Evolutionary conservation across 225 moss, liverwort and hornwort genomes (phyloP).

Genomic region (Sphagnum contortum): DNA sequence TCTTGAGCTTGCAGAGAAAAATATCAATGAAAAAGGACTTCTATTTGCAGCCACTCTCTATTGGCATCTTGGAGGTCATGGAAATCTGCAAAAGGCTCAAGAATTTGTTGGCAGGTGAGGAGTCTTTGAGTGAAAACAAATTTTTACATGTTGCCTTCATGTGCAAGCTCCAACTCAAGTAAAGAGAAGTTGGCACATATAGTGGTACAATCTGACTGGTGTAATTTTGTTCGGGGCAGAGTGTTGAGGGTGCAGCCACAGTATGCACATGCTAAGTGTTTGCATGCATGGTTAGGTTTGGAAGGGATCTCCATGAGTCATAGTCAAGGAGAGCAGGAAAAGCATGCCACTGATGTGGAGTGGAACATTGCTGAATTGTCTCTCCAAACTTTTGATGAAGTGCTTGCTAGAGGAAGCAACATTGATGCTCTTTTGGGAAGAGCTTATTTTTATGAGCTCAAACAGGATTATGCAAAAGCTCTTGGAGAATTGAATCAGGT

Average conservation of each 20-base stretch:
- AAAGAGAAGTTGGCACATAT: too few species aligned
- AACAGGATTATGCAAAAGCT: slow-evolving; percentile 42
- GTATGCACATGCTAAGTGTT: slow-evolving; percentile 56
- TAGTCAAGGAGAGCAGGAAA: slow-evolving; percentile 10
- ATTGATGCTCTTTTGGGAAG: slow-evolving; percentile 65
- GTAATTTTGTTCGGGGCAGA: slow-evolving; percentile 25
- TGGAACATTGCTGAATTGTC: slow-evolving; percentile 33
- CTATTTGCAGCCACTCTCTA: slow-evolving; percentile 65
- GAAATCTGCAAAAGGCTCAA: slow-evolving; percentile 31
- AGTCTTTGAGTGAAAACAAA: too few species aligned
- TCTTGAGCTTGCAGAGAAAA: slow-evolving; percentile 35
- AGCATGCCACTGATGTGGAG: slow-evolving; percentile 9
- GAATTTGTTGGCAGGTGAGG: slow-evolving; percentile 47
- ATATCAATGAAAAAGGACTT: slow-evolving; percentile 51
- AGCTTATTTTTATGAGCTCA: slow-evolving; percentile 60
- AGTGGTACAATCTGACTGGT: too few species aligned
- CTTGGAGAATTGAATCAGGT: slow-evolving; percentile 66
- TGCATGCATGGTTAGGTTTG: slow-evolving; percentile 59
- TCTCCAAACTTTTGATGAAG: slow-evolving; percentile 40
- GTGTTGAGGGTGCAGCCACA: slow-evolving; percentile 77
- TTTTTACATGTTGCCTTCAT: too few species aligned
- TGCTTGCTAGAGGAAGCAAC: slow-evolving; percentile 47
- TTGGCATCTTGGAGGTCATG: slow-evolving; percentile 49
- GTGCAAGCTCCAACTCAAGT: too few species aligned
- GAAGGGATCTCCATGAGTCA: slow-evolving; percentile 10